phyloP scores from a whole-genome alignment of 352 stramenopile species.

The Elongisporangium prolatum region DNA sequence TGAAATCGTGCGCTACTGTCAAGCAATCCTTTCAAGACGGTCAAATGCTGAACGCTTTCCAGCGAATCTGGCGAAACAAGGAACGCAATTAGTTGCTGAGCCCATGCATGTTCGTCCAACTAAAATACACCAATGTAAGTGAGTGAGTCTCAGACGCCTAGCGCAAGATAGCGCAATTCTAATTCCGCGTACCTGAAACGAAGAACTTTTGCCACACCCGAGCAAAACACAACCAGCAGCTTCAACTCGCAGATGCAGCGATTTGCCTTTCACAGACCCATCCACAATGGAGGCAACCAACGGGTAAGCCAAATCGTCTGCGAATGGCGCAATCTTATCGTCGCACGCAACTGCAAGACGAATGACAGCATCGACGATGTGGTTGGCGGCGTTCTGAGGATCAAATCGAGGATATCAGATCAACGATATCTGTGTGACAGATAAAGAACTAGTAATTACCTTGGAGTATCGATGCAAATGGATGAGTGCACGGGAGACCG shows the following conservation, averaged over 20 bases:
- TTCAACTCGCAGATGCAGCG: slow-evolving; percentile 38
- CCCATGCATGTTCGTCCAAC: slow-evolving; percentile 38
- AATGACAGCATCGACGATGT: slow-evolving; percentile 51
- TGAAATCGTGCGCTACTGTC: slow-evolving; percentile 24
- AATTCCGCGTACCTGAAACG: slow-evolving; percentile 28
- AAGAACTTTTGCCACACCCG: slow-evolving; percentile 23
- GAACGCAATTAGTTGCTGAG: slow-evolving; percentile 33
- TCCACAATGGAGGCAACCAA: slow-evolving; percentile 42
- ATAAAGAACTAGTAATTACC: slow-evolving; percentile 15
- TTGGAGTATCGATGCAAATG: slow-evolving; percentile 77
- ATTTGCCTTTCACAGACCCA: slow-evolving; percentile 44
- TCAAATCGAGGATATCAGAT: not conserved
- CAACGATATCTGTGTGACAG: too few relatives aligned
- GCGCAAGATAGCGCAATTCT: not conserved
- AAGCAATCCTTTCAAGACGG: slow-evolving; percentile 35
- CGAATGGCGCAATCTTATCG: slow-evolving; percentile 27
- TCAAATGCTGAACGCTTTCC: slow-evolving; percentile 43
- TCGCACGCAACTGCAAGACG: slow-evolving; percentile 38
- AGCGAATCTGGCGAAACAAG: slow-evolving; percentile 42
- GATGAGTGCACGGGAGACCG: slow-evolving; percentile 39
- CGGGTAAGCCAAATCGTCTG: slow-evolving; percentile 41
- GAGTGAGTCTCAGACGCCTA: not conserved
- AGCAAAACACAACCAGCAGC: slow-evolving; percentile 44
- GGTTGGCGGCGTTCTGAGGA: slow-evolving; percentile 27
- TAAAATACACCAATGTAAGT: slow-evolving; percentile 9